Conservation (phyloP, 169 alveolate species). For the Eimeria tenella region DNA sequence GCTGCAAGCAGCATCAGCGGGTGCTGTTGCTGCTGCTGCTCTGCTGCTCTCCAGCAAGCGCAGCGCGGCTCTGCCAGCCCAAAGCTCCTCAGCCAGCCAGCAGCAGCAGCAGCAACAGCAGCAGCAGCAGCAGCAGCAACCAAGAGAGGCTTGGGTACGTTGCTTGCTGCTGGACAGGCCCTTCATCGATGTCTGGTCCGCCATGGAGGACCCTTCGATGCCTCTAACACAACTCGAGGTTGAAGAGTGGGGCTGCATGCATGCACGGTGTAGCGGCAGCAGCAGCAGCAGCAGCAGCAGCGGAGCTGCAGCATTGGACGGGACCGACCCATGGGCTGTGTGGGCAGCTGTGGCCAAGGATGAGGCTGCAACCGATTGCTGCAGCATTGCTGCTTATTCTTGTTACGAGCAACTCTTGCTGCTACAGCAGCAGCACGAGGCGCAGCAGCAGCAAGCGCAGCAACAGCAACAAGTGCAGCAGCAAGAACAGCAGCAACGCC, state of each 20-base stretch:
- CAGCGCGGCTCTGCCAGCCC: neutral
- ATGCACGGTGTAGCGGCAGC: constrained; percentile 8
- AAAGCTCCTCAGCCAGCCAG: neutral
- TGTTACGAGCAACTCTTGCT: constrained; percentile 38
- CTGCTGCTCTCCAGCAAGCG: constrained; percentile 9
- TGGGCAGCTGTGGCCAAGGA: constrained; percentile 31
- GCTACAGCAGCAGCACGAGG: constrained; percentile 12
- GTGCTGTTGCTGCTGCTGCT: constrained; percentile 47
- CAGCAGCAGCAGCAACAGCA: neutral
- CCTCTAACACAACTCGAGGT: constrained; percentile 26
- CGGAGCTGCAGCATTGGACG: neutral
- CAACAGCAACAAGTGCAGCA: neutral
- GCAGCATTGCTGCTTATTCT: constrained; percentile 23
- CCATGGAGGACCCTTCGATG: constrained; percentile 1
- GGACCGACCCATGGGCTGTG: constrained; percentile 22
- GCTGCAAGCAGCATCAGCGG: constrained; percentile 17
- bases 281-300: constrained; percentile 41
- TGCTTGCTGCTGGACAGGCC: constrained; percentile 22
- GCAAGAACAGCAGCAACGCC: neutral
- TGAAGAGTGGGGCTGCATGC: constrained; percentile 40
- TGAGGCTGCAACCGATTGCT: constrained; percentile 24
- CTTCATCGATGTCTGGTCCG: constrained; percentile 7
- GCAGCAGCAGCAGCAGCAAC: neutral
- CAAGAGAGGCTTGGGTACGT: neutral
- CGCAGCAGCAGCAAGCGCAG: constrained; percentile 17